Conservation (phyloP, 495 filamentous ascomycete species). For the Trichocladium uniseriatum region DNA sequence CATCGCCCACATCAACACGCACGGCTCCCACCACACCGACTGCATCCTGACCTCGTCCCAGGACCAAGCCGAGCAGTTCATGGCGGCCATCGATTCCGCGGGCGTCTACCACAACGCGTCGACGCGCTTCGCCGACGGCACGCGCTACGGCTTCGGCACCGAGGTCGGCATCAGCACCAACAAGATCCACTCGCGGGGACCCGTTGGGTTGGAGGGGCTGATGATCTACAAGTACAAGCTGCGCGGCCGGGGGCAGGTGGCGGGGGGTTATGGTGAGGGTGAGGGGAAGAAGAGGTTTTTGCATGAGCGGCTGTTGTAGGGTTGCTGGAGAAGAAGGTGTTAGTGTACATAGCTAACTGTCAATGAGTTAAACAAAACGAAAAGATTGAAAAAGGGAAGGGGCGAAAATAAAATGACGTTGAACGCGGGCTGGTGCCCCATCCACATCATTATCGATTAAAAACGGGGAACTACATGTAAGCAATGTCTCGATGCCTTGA, state of each 20-base stretch:
- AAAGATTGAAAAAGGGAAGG: not conserved
- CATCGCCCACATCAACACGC: conserved; percentile 78
- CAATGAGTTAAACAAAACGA: not conserved
- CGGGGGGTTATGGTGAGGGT: conserved; percentile 62
- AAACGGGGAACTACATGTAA: too few relatives aligned
- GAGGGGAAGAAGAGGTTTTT: conserved; percentile 58
- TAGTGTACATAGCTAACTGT: not conserved
- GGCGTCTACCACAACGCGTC: conserved; percentile 97
- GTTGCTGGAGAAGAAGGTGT: not conserved
- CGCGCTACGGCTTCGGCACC: conserved; percentile 94
- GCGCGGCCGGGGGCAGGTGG: conserved; percentile 67
- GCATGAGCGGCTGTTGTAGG: conserved; percentile 49
- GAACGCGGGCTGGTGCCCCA: too few relatives aligned
- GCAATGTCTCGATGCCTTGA: too few relatives aligned
- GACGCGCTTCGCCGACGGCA: conserved; percentile 89
- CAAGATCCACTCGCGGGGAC: conserved; percentile 91
- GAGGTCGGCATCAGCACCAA: conserved; percentile 98
- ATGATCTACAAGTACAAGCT: conserved; percentile 96
- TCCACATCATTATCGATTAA: too few relatives aligned
- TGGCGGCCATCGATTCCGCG: conserved; percentile 74
- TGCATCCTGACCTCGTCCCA: conserved; percentile 66
- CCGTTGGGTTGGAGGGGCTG: conserved; percentile 86
- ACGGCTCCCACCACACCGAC: conserved; percentile 94
- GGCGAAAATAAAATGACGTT: too few relatives aligned
- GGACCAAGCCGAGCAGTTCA: conserved; percentile 64